phyloP scores from a whole-genome alignment of 345 rosid genomes.

The Arabidopsis arenosa region DNA sequence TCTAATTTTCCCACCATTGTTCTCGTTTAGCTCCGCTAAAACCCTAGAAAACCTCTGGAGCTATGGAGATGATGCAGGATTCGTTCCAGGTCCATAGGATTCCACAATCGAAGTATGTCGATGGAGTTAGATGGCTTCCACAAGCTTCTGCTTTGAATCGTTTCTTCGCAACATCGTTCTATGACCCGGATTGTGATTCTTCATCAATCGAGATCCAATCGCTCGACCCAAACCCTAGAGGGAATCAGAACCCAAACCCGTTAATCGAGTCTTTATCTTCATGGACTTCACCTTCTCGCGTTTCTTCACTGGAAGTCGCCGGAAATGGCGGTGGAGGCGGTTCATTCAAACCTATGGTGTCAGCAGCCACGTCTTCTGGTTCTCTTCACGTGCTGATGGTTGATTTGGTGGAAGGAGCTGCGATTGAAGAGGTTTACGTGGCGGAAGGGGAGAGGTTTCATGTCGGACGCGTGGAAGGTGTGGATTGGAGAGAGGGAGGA shows the following conservation, averaged over 20 bases:
- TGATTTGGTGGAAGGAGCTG: conserved; percentile 44
- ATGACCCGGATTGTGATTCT: conserved; percentile 57
- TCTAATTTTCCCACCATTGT: conserved; percentile 31
- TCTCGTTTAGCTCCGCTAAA: background rate
- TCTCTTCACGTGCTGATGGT: conserved; percentile 60
- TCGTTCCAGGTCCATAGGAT: conserved; percentile 55
- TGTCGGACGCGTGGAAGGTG: conserved; percentile 58
- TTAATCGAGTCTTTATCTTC: conserved; percentile 47
- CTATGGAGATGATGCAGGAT: conserved; percentile 62
- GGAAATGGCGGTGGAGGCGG: conserved; percentile 36
- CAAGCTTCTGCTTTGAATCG: conserved; percentile 72
- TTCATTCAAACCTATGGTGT: conserved; percentile 51
- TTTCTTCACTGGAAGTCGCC: conserved; percentile 63
- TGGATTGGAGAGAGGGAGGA: conserved; percentile 67
- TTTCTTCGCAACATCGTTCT: conserved; percentile 55
- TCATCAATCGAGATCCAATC: conserved; percentile 65
- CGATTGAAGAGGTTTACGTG: conserved; percentile 45
- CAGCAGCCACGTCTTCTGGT: conserved; percentile 61
- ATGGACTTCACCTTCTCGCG: conserved; percentile 66
- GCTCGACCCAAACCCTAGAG: conserved; percentile 45
- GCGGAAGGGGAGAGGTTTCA: conserved; percentile 53
- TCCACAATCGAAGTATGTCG: conserved; percentile 66
- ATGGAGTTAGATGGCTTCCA: conserved; percentile 87
- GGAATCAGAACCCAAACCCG: conserved; percentile 36
- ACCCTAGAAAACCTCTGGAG: conserved; percentile 45